Percentiles rank a stretch among this genome's conserved stretches.
Evolutionary conservation across 176 grass and related monocot species (phyloP).

Genomic region (Triticum turgidum): DNA sequence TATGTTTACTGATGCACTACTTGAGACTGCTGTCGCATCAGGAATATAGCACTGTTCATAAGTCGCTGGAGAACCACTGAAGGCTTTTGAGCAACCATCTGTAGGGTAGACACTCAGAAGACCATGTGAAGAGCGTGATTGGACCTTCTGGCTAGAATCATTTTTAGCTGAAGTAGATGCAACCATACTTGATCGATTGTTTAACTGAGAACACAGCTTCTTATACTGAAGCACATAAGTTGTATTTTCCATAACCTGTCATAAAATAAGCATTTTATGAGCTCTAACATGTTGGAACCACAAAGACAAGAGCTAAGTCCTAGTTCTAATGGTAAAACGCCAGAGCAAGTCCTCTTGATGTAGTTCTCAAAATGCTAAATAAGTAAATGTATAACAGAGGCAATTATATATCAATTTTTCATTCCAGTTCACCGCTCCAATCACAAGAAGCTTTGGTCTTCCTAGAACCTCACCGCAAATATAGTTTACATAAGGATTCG

Average conservation of each 20-base stretch:
- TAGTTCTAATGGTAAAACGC: not conserved
- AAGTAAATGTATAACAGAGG: not conserved
- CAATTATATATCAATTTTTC: not conserved
- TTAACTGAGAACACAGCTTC: constrained; percentile 57
- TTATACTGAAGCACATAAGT: constrained; percentile 58
- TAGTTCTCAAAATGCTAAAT: not conserved
- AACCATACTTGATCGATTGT: constrained; percentile 47
- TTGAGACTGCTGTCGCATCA: constrained; percentile 29
- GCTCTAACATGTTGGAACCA: constrained; percentile 21
- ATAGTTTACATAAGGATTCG: constrained; percentile 34
- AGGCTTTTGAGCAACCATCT: constrained; percentile 33
- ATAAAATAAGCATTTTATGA: constrained; percentile 33
- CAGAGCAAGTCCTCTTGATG: not conserved
- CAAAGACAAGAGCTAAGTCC: constrained; percentile 1
- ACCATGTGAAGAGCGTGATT: constrained; percentile 34
- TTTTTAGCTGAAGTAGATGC: constrained; percentile 48
- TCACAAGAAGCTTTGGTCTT: constrained; percentile 26
- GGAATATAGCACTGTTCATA: constrained; percentile 41
- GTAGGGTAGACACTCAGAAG: constrained; percentile 13
- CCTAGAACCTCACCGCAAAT: constrained; percentile 23
- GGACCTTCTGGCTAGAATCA: constrained; percentile 36
- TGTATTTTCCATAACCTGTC: constrained; percentile 73
- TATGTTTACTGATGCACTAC: constrained; percentile 37
- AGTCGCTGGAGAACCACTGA: constrained; percentile 29
- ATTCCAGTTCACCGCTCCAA: constrained; percentile 21